Evolutionary conservation across 2,329 filamentous ascomycete species (phyloP).

Genomic region (Colletotrichum navitas): DNA sequence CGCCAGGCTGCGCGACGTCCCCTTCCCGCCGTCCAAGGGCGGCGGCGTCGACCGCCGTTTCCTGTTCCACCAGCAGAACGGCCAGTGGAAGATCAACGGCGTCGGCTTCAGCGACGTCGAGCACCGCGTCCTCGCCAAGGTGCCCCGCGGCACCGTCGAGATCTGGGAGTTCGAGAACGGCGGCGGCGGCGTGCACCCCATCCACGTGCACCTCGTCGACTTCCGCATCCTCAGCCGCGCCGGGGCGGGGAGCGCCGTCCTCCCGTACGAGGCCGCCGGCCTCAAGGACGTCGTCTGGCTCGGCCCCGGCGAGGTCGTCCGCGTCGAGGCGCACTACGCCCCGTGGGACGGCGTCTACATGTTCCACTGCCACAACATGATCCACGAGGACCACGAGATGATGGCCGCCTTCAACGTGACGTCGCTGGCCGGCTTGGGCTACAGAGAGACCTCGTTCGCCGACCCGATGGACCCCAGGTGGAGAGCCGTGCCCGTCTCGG

Average conservation of each 20-base stretch:
- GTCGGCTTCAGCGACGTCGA: conserved; percentile 59
- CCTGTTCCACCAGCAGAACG: conserved; percentile 58
- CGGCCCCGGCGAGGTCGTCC: conserved; percentile 61
- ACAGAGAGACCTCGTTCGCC: conserved; percentile 53
- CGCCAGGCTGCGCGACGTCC: conserved; percentile 51
- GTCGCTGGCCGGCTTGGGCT: conserved; percentile 53
- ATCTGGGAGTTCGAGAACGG: conserved; percentile 64
- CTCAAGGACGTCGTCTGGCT: conserved; percentile 72
- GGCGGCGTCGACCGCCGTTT: conserved; percentile 58
- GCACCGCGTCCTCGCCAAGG: conserved; percentile 63
- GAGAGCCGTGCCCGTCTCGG: conserved; percentile 43
- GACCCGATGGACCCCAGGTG: conserved; percentile 55
- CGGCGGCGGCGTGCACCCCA: conserved; percentile 63
- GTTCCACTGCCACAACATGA: conserved; percentile 63
- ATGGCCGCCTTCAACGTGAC: conserved; percentile 62
- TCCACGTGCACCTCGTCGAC: conserved; percentile 71
- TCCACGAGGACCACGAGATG: conserved; percentile 61
- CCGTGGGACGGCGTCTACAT: conserved; percentile 67
- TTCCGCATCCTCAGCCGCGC: conserved; percentile 65
- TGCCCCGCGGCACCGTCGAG: conserved; percentile 60
- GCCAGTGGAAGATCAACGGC: conserved; percentile 66
- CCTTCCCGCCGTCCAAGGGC: conserved; percentile 52
- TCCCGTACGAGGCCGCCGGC: conserved; percentile 66
- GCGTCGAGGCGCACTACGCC: conserved; percentile 63
- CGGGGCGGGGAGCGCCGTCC: conserved; percentile 56